These are phyloP conservation scores for Adansonia digitata DNA, from an alignment of 345 rosid genomes.

Conservation along the genomic window DNA sequence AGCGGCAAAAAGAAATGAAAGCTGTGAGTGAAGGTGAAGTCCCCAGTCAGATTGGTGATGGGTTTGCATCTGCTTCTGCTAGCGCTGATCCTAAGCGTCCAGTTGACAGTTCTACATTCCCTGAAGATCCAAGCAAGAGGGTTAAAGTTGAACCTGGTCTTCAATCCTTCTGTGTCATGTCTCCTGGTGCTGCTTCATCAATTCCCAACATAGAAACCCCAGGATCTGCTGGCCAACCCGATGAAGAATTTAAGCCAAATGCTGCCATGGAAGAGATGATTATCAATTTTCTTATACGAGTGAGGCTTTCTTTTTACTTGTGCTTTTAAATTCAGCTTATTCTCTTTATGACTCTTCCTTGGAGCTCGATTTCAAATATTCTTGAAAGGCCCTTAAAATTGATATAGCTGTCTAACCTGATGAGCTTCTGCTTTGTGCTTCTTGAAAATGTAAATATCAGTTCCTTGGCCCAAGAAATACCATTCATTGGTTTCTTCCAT, in stretches of 20 bases:
- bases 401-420: not conserved
- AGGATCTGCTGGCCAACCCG: constrained; percentile 95
- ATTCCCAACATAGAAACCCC: constrained; percentile 89
- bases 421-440: not conserved
- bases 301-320: constrained; percentile 40
- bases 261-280: constrained; percentile 99
- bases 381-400: not conserved
- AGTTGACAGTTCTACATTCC: constrained; percentile 65
- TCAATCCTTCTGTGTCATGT: constrained; percentile 86
- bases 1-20: constrained; percentile 92
- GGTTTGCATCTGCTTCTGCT: constrained; percentile 39
- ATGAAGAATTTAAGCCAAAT: constrained; percentile 98
- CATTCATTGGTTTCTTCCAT: not conserved
- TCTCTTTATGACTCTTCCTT: not conserved
- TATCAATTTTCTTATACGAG: constrained; percentile 93
- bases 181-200: constrained; percentile 88
- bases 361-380: not conserved
- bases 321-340: constrained; percentile 5
- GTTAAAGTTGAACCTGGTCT: constrained; percentile 96
- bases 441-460: not conserved
- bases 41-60: constrained; percentile 55
- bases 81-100: constrained; percentile 68
- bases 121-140: constrained; percentile 83
- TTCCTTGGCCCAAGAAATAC: not conserved
- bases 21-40: constrained; percentile 58